Conservation (phyloP, 176 grass and related monocot species). For the Eragrostis curvula region DNA sequence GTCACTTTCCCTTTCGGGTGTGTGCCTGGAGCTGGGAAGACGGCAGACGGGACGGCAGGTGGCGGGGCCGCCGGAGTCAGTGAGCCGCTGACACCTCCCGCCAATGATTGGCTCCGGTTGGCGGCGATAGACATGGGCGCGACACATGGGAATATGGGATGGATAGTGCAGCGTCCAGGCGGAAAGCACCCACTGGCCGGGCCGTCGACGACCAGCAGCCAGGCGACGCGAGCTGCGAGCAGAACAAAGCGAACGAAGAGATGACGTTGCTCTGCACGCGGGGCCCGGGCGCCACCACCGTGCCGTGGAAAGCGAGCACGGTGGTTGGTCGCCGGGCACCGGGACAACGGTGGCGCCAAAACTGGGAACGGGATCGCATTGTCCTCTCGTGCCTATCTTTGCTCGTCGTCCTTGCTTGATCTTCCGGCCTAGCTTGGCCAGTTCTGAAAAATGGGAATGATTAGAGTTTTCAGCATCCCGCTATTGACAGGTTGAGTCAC, state of each 20-base stretch:
- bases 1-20: not conserved
- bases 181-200: slow-evolving; percentile 31
- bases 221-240: no score
- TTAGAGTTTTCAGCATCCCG: not conserved
- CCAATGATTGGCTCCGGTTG: slow-evolving; percentile 35
- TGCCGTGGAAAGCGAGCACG: slow-evolving; percentile 39
- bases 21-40: not conserved
- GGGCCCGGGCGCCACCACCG: slow-evolving; percentile 12
- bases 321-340: slow-evolving; percentile 23
- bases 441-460: not conserved
- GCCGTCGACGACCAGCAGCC: no score
- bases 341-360: slow-evolving; percentile 15
- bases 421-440: not conserved
- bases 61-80: not conserved
- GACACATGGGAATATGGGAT: slow-evolving; percentile 26
- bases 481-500: not conserved
- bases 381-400: not conserved
- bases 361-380: not conserved
- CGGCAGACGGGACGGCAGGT: slow-evolving; percentile 18
- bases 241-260: not conserved
- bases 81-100: slow-evolving; percentile 19
- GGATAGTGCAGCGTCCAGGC: slow-evolving; percentile 32
- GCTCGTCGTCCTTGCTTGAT: not conserved
- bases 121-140: not conserved
- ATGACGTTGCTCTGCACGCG: not conserved